These are phyloP conservation scores for Metschnikowia orientalis DNA, from an alignment of 805 yeast genomes.

Conservation along the genomic window DNA sequence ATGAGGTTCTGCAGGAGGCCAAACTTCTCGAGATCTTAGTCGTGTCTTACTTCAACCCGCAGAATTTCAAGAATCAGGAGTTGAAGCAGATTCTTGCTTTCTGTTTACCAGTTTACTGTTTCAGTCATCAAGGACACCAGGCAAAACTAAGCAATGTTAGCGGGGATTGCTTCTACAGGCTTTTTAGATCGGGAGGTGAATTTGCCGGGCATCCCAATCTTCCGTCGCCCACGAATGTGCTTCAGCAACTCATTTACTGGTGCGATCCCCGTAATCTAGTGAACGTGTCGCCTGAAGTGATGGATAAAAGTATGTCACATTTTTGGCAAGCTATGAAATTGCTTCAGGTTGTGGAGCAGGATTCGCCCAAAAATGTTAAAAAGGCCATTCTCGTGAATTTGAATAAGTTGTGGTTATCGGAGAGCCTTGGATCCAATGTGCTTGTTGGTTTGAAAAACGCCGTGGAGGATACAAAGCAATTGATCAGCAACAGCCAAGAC, in stretches of 20 bases:
- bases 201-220: slow-evolving; percentile 32
- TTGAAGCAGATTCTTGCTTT: slow-evolving; percentile 77
- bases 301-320: slow-evolving; percentile 47
- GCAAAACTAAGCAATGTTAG: slow-evolving; percentile 57
- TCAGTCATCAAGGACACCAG: slow-evolving; percentile 71
- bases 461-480: slow-evolving; percentile 28
- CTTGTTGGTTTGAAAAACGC: slow-evolving; percentile 33
- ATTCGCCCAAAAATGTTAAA: slow-evolving; percentile 47
- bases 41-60: slow-evolving; percentile 71
- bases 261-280: slow-evolving; percentile 73
- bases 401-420: slow-evolving; percentile 39
- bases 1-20: slow-evolving; percentile 27
- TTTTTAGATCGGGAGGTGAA: slow-evolving; percentile 39
- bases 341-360: slow-evolving; percentile 47
- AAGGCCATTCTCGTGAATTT: slow-evolving; percentile 51
- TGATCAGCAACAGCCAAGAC: slow-evolving; percentile 21
- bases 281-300: slow-evolving; percentile 39
- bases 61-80: slow-evolving; percentile 56
- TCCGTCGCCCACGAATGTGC: slow-evolving; percentile 45
- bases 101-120: slow-evolving; percentile 84
- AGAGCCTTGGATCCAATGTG: slow-evolving; percentile 25
- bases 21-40: slow-evolving; percentile 63
- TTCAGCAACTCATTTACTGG: slow-evolving; percentile 78
- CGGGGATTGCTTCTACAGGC: slow-evolving; percentile 59
- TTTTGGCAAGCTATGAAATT: slow-evolving; percentile 53